Evolutionary conservation across 352 stramenopile species (phyloP).

Genomic region (Nannochloropsis limnetica): DNA sequence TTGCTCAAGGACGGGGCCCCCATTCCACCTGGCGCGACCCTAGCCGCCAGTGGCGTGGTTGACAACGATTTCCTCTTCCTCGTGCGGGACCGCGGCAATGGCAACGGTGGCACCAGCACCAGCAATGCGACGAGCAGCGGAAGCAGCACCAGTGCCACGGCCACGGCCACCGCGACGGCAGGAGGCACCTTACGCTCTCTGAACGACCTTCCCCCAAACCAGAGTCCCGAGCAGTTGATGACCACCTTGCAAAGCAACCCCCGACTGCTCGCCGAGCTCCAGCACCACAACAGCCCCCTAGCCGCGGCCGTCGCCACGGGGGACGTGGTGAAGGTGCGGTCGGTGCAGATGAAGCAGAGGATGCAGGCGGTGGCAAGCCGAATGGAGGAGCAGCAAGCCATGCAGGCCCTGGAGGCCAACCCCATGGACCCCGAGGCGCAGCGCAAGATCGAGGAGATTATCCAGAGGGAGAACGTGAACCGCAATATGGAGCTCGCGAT

Average conservation of each 20-base stretch:
- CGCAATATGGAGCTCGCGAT: slow-evolving; percentile 54
- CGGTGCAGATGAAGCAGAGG: slow-evolving; percentile 52
- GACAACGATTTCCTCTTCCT: slow-evolving; percentile 33
- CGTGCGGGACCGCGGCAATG: not conserved
- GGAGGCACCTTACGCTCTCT: not conserved
- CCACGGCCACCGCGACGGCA: slow-evolving; percentile 21
- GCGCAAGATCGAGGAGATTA: slow-evolving; percentile 47
- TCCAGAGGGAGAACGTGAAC: slow-evolving; percentile 43
- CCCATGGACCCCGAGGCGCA: slow-evolving; percentile 50
- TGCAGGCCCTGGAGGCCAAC: slow-evolving; percentile 42
- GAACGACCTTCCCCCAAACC: not conserved
- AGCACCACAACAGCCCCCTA: slow-evolving; percentile 48
- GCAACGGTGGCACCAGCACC: not conserved
- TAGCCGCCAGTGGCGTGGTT: not conserved
- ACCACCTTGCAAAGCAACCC: slow-evolving; percentile 44
- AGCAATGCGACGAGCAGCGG: not conserved
- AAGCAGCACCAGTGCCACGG: slow-evolving; percentile 31
- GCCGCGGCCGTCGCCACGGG: slow-evolving; percentile 44
- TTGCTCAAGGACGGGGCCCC: not conserved
- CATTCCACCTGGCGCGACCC: not conserved
- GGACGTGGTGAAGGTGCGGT: slow-evolving; percentile 50
- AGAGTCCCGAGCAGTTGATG: slow-evolving; percentile 44
- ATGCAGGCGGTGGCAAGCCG: slow-evolving; percentile 47
- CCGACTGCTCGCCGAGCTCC: slow-evolving; percentile 45
- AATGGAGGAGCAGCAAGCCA: slow-evolving; percentile 47